phyloP scores from a whole-genome alignment of 176 grass and related monocot species.

The Alopecurus myosuroides region DNA sequence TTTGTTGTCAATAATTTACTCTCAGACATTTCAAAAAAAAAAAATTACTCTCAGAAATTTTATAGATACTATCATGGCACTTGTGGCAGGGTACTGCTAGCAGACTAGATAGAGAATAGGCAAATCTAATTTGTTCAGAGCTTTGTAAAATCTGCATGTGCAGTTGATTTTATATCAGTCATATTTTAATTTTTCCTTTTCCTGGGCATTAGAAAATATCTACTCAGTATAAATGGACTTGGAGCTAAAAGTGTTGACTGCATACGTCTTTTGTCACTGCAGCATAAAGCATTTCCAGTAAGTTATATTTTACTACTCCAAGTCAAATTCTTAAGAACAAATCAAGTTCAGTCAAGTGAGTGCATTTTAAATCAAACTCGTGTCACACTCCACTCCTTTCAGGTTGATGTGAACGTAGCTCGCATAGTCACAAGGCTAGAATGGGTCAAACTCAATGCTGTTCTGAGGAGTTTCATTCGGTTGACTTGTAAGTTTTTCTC shows the following conservation, averaged over 20 bases:
- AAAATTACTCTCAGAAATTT: background rate
- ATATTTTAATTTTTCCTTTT: constrained; percentile 18
- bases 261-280: constrained; percentile 42
- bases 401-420: constrained; percentile 53
- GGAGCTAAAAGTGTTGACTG: constrained; percentile 56
- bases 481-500: constrained; percentile 39
- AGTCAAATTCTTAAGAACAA: background rate
- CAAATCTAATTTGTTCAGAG: constrained; percentile 14
- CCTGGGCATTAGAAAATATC: constrained; percentile 34
- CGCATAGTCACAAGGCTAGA: constrained; percentile 56
- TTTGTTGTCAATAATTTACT: constrained; percentile 11
- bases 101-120: background rate
- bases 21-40: background rate
- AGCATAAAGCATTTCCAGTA: constrained; percentile 55
- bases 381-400: constrained; percentile 19
- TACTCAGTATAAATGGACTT: constrained; percentile 42
- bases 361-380: constrained; percentile 2
- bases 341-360: background rate
- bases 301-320: constrained; percentile 32
- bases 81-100: constrained; percentile 12
- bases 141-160: constrained; percentile 1
- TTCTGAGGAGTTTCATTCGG: constrained; percentile 33
- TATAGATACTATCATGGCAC: background rate
- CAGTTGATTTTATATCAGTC: constrained; percentile 16
- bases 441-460: constrained; percentile 46